Conservation (phyloP, 106 monocot genomes). For the Vanilla planifolia region DNA sequence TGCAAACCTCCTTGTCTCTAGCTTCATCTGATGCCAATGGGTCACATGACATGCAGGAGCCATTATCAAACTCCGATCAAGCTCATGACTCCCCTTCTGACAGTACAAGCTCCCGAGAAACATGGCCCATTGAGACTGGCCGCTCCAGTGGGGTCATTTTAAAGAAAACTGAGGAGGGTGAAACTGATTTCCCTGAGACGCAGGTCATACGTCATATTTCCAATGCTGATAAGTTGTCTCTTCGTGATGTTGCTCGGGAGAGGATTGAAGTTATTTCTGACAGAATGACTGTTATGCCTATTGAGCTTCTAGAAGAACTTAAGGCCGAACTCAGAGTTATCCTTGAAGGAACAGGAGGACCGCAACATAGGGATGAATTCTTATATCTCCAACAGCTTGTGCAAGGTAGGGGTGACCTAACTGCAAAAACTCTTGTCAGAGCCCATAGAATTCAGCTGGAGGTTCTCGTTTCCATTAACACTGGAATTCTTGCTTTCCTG, state of each 20-base stretch:
- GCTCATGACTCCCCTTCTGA: constrained; percentile 76
- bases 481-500: constrained; percentile 91
- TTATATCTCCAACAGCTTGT: constrained; percentile 74
- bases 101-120: constrained; percentile 88
- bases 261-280: constrained; percentile 72
- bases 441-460: constrained; percentile 85
- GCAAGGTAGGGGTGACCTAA: constrained; percentile 64
- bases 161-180: constrained; percentile 45
- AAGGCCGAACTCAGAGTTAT: constrained; percentile 75
- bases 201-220: constrained; percentile 60
- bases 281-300: constrained; percentile 56
- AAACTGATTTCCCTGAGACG: constrained; percentile 30
- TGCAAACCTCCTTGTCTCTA: constrained; percentile 61
- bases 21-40: constrained; percentile 54
- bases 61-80: constrained; percentile 62
- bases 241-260: constrained; percentile 74
- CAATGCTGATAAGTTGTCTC: constrained; percentile 31
- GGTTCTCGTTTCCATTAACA: constrained; percentile 87
- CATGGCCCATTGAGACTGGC: constrained; percentile 77
- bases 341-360: constrained; percentile 81
- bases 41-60: constrained; percentile 46
- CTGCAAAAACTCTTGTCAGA: constrained; percentile 42
- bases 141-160: constrained; percentile 17
- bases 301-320: constrained; percentile 78
- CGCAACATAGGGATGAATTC: constrained; percentile 80